Conservation (phyloP, 225 moss, liverwort and hornwort genomes). For the Straminergon stramineum region DNA sequence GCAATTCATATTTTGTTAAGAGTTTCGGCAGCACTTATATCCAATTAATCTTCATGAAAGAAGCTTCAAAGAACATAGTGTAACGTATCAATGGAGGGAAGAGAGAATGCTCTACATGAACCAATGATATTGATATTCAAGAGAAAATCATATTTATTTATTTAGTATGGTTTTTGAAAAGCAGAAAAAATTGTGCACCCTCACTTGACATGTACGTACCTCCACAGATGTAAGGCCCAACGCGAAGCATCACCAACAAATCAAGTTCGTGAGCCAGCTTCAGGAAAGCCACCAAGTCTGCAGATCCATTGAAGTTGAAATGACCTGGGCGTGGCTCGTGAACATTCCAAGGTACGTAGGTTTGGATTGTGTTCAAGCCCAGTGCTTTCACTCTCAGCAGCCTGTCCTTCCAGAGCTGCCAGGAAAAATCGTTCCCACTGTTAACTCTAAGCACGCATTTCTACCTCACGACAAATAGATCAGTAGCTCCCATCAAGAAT, state of each 20-base stretch:
- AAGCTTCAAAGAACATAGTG: neutral
- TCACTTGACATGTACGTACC: constrained; percentile 26
- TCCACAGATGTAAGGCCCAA: constrained; percentile 87
- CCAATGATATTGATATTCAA: neutral
- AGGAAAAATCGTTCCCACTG: neutral
- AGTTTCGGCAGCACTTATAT: neutral
- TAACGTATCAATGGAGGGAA: neutral
- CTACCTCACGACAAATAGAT: neutral
- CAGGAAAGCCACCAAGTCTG: constrained; percentile 57
- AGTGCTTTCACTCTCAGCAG: constrained; percentile 59
- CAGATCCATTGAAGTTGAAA: constrained; percentile 52
- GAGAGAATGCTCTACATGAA: neutral
- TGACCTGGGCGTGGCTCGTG: constrained; percentile 60
- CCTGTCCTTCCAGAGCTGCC: constrained; percentile 88
- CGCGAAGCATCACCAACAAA: constrained; percentile 81
- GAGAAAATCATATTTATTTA: neutral
- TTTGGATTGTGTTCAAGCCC: constrained; percentile 82
- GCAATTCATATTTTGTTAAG: neutral
- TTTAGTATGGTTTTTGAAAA: too few relatives aligned
- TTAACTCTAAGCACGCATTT: neutral
- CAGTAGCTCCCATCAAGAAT: neutral
- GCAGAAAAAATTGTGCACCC: neutral
- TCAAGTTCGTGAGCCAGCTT: constrained; percentile 51
- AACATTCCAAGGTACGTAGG: constrained; percentile 86
- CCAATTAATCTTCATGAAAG: too few relatives aligned